phyloP scores from a whole-genome alignment of 768 basidiomycete genomes.

The Candolleomyces eurysporus region DNA sequence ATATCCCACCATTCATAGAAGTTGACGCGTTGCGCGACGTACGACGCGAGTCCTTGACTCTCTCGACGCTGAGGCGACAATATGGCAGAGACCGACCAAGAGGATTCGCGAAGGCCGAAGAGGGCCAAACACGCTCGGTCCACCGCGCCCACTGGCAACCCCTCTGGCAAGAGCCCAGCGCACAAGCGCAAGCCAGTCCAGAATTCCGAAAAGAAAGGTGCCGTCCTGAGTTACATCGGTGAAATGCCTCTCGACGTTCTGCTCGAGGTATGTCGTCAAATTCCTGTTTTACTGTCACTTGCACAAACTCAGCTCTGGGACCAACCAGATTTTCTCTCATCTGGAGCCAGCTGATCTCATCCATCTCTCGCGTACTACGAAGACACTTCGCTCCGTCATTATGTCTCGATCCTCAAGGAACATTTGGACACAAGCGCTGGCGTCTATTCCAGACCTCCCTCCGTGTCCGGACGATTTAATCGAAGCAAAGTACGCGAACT shows the following conservation, averaged over 20 bases:
- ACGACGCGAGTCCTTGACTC: no score
- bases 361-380: constrained; percentile 35
- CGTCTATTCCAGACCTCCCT: constrained; percentile 11
- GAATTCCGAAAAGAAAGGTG: neutral
- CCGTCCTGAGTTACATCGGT: constrained; percentile 2
- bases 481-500: constrained; percentile 12
- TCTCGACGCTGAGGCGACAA: no score
- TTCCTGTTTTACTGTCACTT: neutral
- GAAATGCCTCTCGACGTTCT: constrained; percentile 8
- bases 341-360: constrained; percentile 35
- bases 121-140: neutral
- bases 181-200: neutral
- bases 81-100: neutral
- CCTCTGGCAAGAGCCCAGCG: neutral
- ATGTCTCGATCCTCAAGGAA: constrained; percentile 13
- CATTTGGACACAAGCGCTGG: constrained; percentile 10
- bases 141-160: neutral
- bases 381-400: constrained; percentile 24
- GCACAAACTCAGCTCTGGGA: neutral
- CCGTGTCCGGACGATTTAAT: constrained; percentile 14
- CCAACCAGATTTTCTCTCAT: constrained; percentile 31
- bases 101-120: neutral
- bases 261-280: neutral
- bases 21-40: no score
- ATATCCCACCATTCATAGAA: no score